Base-by-base conservation (phyloP, 441 rosid genomes). In the Bocquillonia castaneifolia region DNA sequence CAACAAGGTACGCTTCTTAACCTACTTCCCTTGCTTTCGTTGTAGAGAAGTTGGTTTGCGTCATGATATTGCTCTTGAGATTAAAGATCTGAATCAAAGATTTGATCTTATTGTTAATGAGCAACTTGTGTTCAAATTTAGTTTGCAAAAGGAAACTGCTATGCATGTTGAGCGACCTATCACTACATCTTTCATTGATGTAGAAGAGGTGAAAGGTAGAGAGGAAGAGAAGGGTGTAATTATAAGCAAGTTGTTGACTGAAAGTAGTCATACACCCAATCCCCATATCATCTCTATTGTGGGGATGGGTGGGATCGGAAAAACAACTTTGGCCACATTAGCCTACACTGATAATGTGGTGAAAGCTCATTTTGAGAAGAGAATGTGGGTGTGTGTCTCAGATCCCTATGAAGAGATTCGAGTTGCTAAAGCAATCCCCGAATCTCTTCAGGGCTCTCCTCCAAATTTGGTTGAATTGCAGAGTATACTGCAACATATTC, bases 221-320 rank as follows among this genome's bases (percentile, higher is more conserved):
- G 28, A 64, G 26, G n/a, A 22, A 22, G 44, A 64, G 2, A 50
- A 64, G 34, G 14, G 6, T 1, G 36, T 9, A 2, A 31, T 32
- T 5, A 32, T 13, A 5, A 34, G 13, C 12, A 10, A 47, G 45
- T 64, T 64, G 31, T 29, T 47, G 22, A 37, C 3, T 48, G 9
- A 45, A 22, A 63, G 31, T 29, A 20, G 29, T 22, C 40, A 61
- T 6, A 25, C 7, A 1, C 20, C 29, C 13, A 52, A 23, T n/a
- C 51, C 56, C 0, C 32, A 26, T 12, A 40, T 62, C 1, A 54
- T 67, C 20, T 63, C 66, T 6, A 58, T 74, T 12, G 55, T 51
- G 3, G 77, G 70, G 10, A 57, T 40, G 31, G 63, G 73, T 2
- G 73, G 73, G 3, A 37, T 68, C 5, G 77, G 73, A 0, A 74